These are phyloP conservation scores for Eucalyptus fibrosa DNA, from an alignment of 345 rosid genomes.

Conservation along the genomic window DNA sequence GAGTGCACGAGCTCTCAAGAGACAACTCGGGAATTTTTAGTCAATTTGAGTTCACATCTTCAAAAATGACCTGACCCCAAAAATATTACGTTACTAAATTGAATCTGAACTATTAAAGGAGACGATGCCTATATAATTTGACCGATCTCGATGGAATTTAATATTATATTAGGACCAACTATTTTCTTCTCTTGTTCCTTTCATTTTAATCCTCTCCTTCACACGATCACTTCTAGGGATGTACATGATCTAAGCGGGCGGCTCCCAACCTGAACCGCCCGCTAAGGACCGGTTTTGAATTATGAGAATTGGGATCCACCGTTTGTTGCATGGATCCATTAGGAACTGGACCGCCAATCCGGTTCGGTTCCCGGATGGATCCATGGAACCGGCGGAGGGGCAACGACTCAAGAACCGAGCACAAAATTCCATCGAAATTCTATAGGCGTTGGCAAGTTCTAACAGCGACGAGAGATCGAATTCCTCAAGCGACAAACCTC, in stretches of 20 bases:
- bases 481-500: rapidly evolving
- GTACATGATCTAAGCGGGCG: rapidly evolving
- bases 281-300: rapidly evolving
- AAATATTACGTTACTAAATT: not conserved
- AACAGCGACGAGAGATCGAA: rapidly evolving
- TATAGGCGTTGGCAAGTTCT: rapidly evolving
- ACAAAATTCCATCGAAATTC: too few relatives aligned
- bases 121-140: not conserved
- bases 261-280: rapidly evolving
- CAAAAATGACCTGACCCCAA: not conserved
- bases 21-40: not conserved
- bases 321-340: rapidly evolving
- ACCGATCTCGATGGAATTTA: not conserved
- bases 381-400: too few relatives aligned
- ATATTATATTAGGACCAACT: not conserved
- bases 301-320: rapidly evolving
- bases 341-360: rapidly evolving
- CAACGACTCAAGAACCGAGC: too few relatives aligned
- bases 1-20: rapidly evolving
- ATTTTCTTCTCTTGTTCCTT: not conserved
- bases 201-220: not conserved
- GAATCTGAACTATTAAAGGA: not conserved
- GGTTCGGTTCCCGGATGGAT: rapidly evolving
- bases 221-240: too few relatives aligned
- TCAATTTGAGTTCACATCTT: not conserved